phyloP scores from a whole-genome alignment of 2,329 filamentous ascomycete genomes.

The Myriosclerotinia scirpicola region DNA sequence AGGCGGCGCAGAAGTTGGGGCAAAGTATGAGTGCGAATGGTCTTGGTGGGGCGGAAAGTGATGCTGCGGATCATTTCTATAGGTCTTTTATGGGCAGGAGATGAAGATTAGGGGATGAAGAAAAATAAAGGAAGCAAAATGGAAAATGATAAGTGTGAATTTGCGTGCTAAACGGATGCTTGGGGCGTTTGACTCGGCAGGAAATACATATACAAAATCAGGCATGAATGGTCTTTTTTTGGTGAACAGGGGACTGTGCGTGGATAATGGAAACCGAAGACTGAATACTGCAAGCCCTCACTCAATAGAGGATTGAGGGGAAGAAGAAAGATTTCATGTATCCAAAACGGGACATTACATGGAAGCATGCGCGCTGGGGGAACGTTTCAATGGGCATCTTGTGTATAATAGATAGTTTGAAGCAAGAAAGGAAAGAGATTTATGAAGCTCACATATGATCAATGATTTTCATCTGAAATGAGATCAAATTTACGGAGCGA shows the following conservation, averaged over 20 bases:
- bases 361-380: not conserved
- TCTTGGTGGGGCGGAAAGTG: slow-evolving; percentile 61
- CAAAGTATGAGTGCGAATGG: slow-evolving; percentile 56
- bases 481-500: not conserved
- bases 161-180: slow-evolving; percentile 1
- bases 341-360: not conserved
- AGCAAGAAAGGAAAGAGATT: slow-evolving; percentile 6
- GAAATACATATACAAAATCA: slow-evolving; percentile 9
- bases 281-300: not conserved
- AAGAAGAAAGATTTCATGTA: not conserved
- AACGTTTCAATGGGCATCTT: slow-evolving; percentile 1
- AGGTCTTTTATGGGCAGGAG: slow-evolving; percentile 79
- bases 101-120: slow-evolving; percentile 23
- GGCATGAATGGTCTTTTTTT: slow-evolving; percentile 14
- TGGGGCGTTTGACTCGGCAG: slow-evolving; percentile 15
- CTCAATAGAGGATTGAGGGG: not conserved
- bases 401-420: slow-evolving; percentile 13
- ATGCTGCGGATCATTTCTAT: slow-evolving; percentile 86
- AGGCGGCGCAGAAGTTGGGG: slow-evolving; percentile 76
- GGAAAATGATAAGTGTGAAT: not conserved
- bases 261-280: slow-evolving; percentile 17
- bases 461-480: not conserved
- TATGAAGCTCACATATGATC: not conserved
- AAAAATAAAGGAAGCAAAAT: not conserved
- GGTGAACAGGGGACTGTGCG: not conserved